phyloP scores from a whole-genome alignment of 305 asterid genomes.

The Fraxinus dipetala region DNA sequence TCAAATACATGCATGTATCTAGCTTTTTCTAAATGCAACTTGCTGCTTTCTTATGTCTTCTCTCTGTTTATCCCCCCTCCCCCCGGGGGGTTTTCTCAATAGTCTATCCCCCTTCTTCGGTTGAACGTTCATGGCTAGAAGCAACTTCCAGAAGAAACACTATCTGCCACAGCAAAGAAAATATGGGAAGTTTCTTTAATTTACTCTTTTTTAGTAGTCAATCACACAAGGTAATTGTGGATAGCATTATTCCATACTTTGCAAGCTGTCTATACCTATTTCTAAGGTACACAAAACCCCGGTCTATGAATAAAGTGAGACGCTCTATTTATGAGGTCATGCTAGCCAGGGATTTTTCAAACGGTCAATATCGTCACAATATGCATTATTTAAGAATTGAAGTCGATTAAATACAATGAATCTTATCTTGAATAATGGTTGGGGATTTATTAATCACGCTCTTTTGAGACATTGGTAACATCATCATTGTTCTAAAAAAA shows the following conservation, averaged over 20 bases:
- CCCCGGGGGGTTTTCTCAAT: neutral
- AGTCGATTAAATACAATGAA: too few species aligned
- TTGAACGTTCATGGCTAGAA: neutral
- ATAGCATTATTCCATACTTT: neutral
- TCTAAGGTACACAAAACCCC: neutral
- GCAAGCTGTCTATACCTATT: too few species aligned
- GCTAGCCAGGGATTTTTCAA: neutral
- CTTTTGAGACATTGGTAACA: too few species aligned
- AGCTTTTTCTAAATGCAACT: neutral
- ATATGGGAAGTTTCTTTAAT: neutral
- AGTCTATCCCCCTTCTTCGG: neutral
- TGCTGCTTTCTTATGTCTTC: constrained; percentile 6
- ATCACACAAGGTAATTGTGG: neutral
- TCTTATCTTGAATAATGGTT: too few species aligned
- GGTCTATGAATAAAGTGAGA: neutral
- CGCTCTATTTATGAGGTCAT: too few species aligned
- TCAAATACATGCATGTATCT: neutral
- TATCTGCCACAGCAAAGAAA: neutral
- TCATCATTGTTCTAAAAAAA: too few species aligned
- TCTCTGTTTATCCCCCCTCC: neutral
- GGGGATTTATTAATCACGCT: neutral
- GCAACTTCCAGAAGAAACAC: neutral
- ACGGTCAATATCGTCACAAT: neutral
- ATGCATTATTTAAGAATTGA: neutral
- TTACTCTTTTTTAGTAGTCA: neutral